A percentile compares a stretch with the other conserved stretches of the same genome.
phyloP scores from a whole-genome alignment of 2,329 filamentous ascomycete species.

The Venturia asperata region DNA sequence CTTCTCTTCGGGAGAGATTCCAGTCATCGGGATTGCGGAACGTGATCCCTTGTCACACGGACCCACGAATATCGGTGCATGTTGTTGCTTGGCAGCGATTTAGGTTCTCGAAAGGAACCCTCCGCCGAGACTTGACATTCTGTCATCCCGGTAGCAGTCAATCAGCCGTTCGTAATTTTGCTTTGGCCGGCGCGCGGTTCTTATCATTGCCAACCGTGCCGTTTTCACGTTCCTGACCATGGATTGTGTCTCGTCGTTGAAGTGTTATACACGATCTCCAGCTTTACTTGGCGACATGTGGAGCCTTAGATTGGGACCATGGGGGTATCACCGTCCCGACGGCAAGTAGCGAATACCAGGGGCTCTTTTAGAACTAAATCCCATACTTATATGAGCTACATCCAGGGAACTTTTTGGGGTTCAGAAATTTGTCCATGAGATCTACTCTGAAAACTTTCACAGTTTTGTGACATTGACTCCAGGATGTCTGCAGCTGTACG shows the following conservation, averaged over 20 bases:
- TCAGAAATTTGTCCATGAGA: background rate
- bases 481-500: background rate
- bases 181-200: background rate
- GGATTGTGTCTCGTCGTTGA: background rate
- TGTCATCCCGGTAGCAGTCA: background rate
- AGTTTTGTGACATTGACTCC: background rate
- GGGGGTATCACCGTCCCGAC: background rate
- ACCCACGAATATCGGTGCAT: background rate
- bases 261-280: background rate
- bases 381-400: conserved; percentile 1
- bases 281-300: conserved; percentile 2
- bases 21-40: background rate
- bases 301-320: background rate
- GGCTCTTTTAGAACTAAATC: background rate
- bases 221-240: background rate
- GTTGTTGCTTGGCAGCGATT: background rate
- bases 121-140: background rate
- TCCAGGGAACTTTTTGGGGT: background rate
- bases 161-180: background rate
- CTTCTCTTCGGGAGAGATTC: background rate
- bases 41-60: background rate
- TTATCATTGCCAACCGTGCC: conserved; percentile 2
- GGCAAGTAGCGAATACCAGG: background rate
- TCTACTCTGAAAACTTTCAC: background rate
- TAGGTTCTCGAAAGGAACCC: background rate